phyloP scores from a whole-genome alignment of 2,329 filamentous ascomycete genomes.

The Aspergillus sp. region DNA sequence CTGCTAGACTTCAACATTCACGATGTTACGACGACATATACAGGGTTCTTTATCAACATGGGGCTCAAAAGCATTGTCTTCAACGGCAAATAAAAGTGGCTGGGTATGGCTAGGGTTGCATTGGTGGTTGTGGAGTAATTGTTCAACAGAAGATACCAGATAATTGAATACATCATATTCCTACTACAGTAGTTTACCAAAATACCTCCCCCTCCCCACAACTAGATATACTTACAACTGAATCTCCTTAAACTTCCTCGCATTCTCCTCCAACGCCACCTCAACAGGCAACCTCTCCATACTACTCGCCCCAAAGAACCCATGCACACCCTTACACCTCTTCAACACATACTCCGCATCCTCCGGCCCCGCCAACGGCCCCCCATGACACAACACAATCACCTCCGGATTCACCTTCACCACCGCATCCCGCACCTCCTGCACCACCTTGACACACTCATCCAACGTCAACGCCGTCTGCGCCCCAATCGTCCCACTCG shows the following conservation, averaged over 20 bases:
- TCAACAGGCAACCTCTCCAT: constrained; percentile 72
- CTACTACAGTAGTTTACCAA: too few relatives aligned
- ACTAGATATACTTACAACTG: constrained; percentile 19
- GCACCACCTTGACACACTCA: constrained; percentile 63
- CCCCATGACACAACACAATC: constrained; percentile 70
- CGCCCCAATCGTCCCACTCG: constrained; percentile 65
- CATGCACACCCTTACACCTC: constrained; percentile 65
- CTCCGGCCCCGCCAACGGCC: constrained; percentile 64
- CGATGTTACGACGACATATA: constrained; percentile 60
- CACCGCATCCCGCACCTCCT: constrained; percentile 65
- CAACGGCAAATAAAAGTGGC: constrained; percentile 59
- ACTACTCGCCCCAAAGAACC: constrained; percentile 69
- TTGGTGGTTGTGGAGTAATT: constrained; percentile 24
- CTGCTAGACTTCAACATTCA: constrained; percentile 57
- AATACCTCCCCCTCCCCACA: too few relatives aligned
- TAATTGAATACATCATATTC: too few relatives aligned
- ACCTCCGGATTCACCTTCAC: constrained; percentile 58
- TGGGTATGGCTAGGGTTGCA: constrained; percentile 23
- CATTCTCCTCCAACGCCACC: constrained; percentile 62
- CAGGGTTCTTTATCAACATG: constrained; percentile 44
- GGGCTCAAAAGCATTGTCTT: constrained; percentile 58
- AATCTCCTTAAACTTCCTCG: constrained; percentile 55
- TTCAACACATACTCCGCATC: constrained; percentile 66
- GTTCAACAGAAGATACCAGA: constrained; percentile 34
- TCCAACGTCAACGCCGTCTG: constrained; percentile 63